phyloP scores from a whole-genome alignment of 805 yeast species.

The Lachancea sp. region DNA sequence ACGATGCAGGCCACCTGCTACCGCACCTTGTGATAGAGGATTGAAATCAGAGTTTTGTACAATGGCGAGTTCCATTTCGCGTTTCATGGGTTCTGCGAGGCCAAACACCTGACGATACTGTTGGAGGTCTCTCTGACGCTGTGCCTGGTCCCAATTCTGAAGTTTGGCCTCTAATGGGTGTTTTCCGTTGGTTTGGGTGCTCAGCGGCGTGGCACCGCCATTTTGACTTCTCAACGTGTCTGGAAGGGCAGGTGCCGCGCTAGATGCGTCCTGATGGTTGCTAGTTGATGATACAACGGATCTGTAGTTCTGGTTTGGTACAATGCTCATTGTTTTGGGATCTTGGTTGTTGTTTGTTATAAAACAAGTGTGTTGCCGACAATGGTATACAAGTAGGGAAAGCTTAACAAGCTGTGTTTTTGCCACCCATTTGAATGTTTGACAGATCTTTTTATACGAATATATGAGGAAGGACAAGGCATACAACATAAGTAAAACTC shows the following conservation, averaged over 20 bases:
- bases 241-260: constrained; percentile 62
- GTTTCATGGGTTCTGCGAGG: constrained; percentile 85
- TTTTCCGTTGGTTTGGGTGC: constrained; percentile 61
- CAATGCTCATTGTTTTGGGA: constrained; percentile 36
- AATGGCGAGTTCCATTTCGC: constrained; percentile 81
- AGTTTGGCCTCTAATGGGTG: constrained; percentile 84
- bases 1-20: constrained; percentile 41
- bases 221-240: constrained; percentile 61
- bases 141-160: constrained; percentile 72
- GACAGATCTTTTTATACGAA: too few species aligned
- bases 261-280: constrained; percentile 47
- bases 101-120: constrained; percentile 81
- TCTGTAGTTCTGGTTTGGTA: constrained; percentile 46
- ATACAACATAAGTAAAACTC: too few species aligned
- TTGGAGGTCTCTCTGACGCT: constrained; percentile 63
- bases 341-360: not conserved
- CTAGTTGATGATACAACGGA: constrained; percentile 45
- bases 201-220: constrained; percentile 53
- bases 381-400: too few species aligned
- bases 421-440: too few species aligned
- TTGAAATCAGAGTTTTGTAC: constrained; percentile 63
- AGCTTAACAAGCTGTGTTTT: too few species aligned
- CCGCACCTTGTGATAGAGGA: constrained; percentile 49
- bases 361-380: not conserved
- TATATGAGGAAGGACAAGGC: too few species aligned